Evolutionary conservation across 2,329 filamentous ascomycete species (phyloP).

Genomic region (Diaporthe citriasiana): DNA sequence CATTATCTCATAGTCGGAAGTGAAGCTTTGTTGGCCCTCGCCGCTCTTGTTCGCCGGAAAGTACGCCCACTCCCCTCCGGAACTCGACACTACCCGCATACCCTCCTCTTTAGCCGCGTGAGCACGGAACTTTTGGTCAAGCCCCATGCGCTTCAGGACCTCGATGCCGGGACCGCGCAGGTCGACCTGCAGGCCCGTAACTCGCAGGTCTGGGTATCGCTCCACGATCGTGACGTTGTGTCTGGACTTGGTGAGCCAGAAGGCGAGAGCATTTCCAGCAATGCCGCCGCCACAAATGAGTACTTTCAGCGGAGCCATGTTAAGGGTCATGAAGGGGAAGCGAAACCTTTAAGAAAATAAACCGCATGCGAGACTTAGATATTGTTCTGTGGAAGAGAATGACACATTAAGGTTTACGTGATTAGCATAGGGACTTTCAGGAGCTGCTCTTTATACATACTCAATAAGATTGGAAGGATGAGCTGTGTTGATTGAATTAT

Average conservation of each 20-base stretch:
- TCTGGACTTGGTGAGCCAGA: slow-evolving; percentile 55
- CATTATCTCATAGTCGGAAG: slow-evolving; percentile 73
- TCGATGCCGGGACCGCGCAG: slow-evolving; percentile 58
- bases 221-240: slow-evolving; percentile 61
- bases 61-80: slow-evolving; percentile 54
- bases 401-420: rapidly evolving
- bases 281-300: slow-evolving; percentile 64
- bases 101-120: slow-evolving; percentile 62
- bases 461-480: rapidly evolving
- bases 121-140: slow-evolving; percentile 54
- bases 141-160: slow-evolving; percentile 55
- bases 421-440: neutral
- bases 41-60: slow-evolving; percentile 58
- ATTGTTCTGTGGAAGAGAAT: neutral
- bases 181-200: slow-evolving; percentile 61
- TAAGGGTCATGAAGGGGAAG: neutral
- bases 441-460: neutral
- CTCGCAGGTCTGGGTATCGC: slow-evolving; percentile 54
- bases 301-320: slow-evolving; percentile 56
- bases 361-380: no score
- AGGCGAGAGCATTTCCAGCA: slow-evolving; percentile 59
- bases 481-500: neutral
- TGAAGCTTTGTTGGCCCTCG: slow-evolving; percentile 59
- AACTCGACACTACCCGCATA: slow-evolving; percentile 59
- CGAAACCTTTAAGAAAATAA: neutral